Base-by-base conservation (phyloP, 164 flowering plant genomes). In the Paratinospora sagittata region DNA sequence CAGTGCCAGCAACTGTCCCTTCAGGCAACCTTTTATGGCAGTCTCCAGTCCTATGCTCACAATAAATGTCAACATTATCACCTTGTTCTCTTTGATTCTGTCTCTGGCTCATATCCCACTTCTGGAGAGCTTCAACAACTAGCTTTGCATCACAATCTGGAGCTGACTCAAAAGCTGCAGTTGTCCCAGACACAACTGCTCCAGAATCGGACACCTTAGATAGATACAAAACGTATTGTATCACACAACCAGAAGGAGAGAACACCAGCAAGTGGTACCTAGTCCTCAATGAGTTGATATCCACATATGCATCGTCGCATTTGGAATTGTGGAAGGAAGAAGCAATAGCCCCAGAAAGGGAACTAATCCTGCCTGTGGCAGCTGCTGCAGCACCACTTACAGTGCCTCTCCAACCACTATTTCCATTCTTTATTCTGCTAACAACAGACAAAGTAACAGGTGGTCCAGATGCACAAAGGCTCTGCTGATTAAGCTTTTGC, bases 21-120 rank as follows among this genome's bases (percentile, higher is more conserved):
- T 84, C 89, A 69, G 86, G 85, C 45, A 70, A 83, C 27, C 84
- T 69, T 69, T 85, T 88, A 68, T 52, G 65, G 68, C 78, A 69
- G 23, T 86, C 87, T 11, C 66, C 76, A 74, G 26, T 73, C 66
- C 84, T 89, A 80, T 85, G 81, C 30, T 84, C 92, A 64, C 90
- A 90, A 83, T 85, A 85, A 68, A 89, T 81, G 69, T 88, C 92
- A 66, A 72, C 27, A 70, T 81, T 81, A 75, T 90, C 88, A 70
- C 80, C 89, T 61, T 81, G 81, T 1, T 83, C 90, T 66, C 85
- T 84, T 49, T 84, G 74, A 60, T 75, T 75, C 33, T 81, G 86
- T 73, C 87, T 90, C 72, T 85, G 90, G 74, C 85, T 82, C 16
- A 90, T 78, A 79, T 84, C 85, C 96, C 96, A 90, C 74, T 88